Base-by-base conservation (phyloP, 2,329 filamentous ascomycete genomes). In the Dichotomopilus funicola region DNA sequence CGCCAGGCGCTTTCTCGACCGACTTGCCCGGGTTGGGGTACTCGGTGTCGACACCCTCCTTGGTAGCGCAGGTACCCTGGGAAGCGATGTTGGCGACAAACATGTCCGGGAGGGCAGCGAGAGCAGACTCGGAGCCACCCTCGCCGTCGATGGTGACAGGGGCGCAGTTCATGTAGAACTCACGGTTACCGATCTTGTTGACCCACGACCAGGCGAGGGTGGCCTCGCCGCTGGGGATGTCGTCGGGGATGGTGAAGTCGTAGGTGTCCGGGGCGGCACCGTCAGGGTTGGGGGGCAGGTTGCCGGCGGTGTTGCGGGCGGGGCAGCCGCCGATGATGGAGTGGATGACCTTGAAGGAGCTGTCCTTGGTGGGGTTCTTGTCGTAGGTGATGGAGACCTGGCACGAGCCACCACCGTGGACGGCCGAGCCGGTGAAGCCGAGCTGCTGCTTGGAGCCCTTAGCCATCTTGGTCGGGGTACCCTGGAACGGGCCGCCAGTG, bases 101-200 rank as follows among this genome's bases (percentile, higher is more conserved):
- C 82, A 95, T 86, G 55, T 84, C 75, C 0, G 90, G 89, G 10
- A 95, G 85, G 0, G 72, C 69, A 41, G 81, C 68, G 59, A 86
- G 80, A 61, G 80, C 80, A 1, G 75, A 70, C 54, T 82, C 64
- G 44, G 71, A 70, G 51, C 80, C 80, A 0, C 71, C 72, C 0
- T 59, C 61, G 7, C 81, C 81, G 0, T 81, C 81, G 31, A 97
- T 77, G 0, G 77, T 79, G 48, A 95, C 71, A 0, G 89, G 83
- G 0, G 87, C 89, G 64, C 92, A 99, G 79, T 96, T 95, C 91
- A 96, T 95, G 78, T 97, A 96, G 79, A 96, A 90, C 69, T 97
- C 94, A 1, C 91, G 86, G 75, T 96, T 96, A 2, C 94, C 94
- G 8, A 95, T 67, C 57, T 87, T 87, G 76, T 97, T 97, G 72